Evolutionary conservation across 106 monocot species (phyloP).

Genomic region (Platanthera zijinensis): DNA sequence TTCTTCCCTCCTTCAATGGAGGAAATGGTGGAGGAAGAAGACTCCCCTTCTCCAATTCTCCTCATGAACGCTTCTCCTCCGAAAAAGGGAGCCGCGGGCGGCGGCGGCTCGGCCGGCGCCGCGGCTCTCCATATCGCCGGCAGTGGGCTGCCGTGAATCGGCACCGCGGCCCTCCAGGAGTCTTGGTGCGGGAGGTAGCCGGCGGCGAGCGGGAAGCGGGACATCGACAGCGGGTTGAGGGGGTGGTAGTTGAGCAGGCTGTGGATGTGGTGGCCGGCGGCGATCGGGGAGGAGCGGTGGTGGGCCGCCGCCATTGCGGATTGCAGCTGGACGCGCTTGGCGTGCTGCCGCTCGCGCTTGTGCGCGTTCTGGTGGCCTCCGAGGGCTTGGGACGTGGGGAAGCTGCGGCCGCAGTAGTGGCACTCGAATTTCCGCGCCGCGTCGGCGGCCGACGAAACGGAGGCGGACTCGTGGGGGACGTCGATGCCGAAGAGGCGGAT

Average conservation of each 20-base stretch:
- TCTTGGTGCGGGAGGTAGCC: constrained; percentile 20
- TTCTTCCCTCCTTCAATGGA: constrained; percentile 14
- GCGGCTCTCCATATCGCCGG: constrained; percentile 21
- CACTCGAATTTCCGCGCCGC: constrained; percentile 72
- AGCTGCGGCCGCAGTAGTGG: constrained; percentile 91
- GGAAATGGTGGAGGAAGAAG: constrained; percentile 16
- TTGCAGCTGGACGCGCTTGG: constrained; percentile 72
- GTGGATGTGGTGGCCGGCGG: constrained; percentile 6
- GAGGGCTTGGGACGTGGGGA: constrained; percentile 93
- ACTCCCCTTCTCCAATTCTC: neutral
- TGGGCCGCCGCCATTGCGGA: constrained; percentile 44
- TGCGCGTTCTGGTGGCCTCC: constrained; percentile 84
- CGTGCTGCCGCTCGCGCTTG: constrained; percentile 82
- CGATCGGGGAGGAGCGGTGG: constrained; percentile 16
- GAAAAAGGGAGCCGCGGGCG: constrained; percentile 5
- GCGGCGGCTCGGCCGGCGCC: neutral
- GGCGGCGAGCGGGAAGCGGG: constrained; percentile 6
- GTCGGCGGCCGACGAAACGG: neutral
- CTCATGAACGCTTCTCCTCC: constrained; percentile 5
- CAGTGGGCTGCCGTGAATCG: constrained; percentile 25
- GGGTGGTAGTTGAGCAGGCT: constrained; percentile 31
- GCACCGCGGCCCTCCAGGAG: neutral
- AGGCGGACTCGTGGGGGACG: constrained; percentile 22
- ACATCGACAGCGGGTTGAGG: constrained; percentile 14
- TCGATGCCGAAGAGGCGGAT: constrained; percentile 73